These are phyloP conservation scores for Platanus orientalis DNA, from an alignment of 164 flowering plant genomes.

Conservation along the genomic window DNA sequence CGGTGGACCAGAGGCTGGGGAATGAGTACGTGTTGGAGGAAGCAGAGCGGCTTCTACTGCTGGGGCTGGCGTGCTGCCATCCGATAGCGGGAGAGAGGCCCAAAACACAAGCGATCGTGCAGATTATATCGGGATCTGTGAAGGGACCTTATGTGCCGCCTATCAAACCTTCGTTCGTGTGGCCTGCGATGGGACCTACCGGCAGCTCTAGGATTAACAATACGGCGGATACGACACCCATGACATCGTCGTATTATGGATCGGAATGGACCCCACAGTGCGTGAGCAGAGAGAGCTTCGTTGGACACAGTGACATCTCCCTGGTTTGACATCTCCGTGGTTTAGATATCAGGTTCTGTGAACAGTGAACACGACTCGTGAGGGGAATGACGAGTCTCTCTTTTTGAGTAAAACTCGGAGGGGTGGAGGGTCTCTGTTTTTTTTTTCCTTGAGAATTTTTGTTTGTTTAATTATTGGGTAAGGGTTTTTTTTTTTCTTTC, in stretches of 20 bases:
- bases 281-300: conserved; percentile 10
- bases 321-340: no score
- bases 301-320: conserved; percentile 2
- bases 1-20: background rate
- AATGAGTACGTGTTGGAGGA: background rate
- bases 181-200: background rate
- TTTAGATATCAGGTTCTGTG: no score
- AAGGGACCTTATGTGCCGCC: background rate
- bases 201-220: background rate
- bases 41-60: background rate
- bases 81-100: background rate
- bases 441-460: no score
- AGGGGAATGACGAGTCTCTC: no score
- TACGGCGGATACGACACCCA: background rate
- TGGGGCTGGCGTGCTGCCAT: background rate
- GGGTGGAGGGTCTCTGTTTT: no score
- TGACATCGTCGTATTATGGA: background rate
- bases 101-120: background rate
- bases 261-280: conserved; percentile 16
- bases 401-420: no score
- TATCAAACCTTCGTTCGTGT: background rate
- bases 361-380: no score
- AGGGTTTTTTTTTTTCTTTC: no score
- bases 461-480: no score
- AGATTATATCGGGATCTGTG: background rate